phyloP scores from a whole-genome alignment of 2,329 filamentous ascomycete genomes.

The Nakataea oryzae region DNA sequence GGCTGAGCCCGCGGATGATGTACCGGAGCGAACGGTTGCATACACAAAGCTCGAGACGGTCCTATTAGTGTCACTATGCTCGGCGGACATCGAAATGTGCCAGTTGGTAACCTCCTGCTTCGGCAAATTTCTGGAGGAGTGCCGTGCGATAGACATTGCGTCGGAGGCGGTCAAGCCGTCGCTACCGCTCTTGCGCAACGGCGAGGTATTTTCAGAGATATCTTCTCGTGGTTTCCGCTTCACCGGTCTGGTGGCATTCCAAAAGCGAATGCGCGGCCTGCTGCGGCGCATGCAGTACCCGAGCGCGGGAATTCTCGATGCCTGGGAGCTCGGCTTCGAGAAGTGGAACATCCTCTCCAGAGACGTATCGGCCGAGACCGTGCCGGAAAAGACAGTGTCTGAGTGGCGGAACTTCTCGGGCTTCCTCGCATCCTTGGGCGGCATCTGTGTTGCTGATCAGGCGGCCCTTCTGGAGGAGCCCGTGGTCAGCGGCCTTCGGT shows the following conservation, averaged over 20 bases:
- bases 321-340: slow-evolving; percentile 57
- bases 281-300: slow-evolving; percentile 51
- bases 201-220: slow-evolving; percentile 50
- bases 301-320: slow-evolving; percentile 54
- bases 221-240: slow-evolving; percentile 54
- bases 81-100: slow-evolving; percentile 54
- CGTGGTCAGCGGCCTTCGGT: slow-evolving; percentile 43
- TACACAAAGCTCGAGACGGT: slow-evolving; percentile 50
- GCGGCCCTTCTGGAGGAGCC: slow-evolving; percentile 47
- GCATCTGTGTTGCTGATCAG: slow-evolving; percentile 53
- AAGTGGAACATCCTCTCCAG: slow-evolving; percentile 55
- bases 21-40: slow-evolving; percentile 41
- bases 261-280: slow-evolving; percentile 52
- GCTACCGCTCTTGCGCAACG: slow-evolving; percentile 46
- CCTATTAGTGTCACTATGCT: slow-evolving; percentile 53
- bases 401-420: slow-evolving; percentile 63
- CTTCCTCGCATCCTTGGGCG: slow-evolving; percentile 56
- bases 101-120: slow-evolving; percentile 54
- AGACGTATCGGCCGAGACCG: slow-evolving; percentile 43
- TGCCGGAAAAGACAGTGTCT: slow-evolving; percentile 45
- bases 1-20: slow-evolving; percentile 40
- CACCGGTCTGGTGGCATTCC: slow-evolving; percentile 59
- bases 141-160: slow-evolving; percentile 39
- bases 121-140: slow-evolving; percentile 51
- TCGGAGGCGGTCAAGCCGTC: slow-evolving; percentile 38